A percentile compares a stretch with the other conserved stretches of the same genome.
Conservation (phyloP, 2,329 filamentous ascomycete species). For the Alternaria triticimaculans region DNA sequence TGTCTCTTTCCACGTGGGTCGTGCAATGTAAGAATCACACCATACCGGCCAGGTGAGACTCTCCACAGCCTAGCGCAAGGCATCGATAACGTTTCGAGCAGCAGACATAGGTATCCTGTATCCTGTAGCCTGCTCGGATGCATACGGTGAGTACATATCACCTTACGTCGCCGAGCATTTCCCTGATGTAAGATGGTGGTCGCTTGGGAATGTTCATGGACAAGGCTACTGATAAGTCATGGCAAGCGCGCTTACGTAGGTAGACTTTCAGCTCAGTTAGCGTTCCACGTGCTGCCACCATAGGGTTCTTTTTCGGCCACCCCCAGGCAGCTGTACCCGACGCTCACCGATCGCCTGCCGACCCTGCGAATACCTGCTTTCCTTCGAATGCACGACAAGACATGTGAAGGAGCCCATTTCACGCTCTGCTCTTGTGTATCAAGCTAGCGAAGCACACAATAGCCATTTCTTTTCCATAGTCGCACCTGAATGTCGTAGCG, state of each 20-base stretch:
- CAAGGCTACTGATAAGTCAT: conserved; percentile 18
- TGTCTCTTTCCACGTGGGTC: not conserved
- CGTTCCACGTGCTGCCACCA: conserved; percentile 7
- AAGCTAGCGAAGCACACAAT: not conserved
- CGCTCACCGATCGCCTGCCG: conserved; percentile 2
- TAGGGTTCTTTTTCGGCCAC: not conserved
- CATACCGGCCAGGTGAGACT: not conserved
- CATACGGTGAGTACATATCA: not conserved
- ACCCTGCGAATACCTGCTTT: not conserved
- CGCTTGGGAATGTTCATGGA: conserved; percentile 2
- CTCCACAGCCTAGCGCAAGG: not conserved
- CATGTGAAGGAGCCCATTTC: not conserved
- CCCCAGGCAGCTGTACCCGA: conserved; percentile 1
- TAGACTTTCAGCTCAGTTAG: not conserved
- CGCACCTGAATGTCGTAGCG: not conserved
- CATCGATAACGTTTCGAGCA: not conserved
- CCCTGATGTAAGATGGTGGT: not conserved
- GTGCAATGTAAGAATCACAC: not conserved
- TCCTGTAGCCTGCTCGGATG: not conserved
- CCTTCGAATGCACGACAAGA: not conserved
- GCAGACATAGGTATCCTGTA: not conserved
- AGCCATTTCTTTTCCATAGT: not conserved
- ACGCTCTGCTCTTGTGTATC: not conserved
- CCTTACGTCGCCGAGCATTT: not conserved
- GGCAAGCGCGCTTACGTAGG: conserved; percentile 16